phyloP scores from a whole-genome alignment of 768 basidiomycete genomes.

The Phlebiopsis gigantea region DNA sequence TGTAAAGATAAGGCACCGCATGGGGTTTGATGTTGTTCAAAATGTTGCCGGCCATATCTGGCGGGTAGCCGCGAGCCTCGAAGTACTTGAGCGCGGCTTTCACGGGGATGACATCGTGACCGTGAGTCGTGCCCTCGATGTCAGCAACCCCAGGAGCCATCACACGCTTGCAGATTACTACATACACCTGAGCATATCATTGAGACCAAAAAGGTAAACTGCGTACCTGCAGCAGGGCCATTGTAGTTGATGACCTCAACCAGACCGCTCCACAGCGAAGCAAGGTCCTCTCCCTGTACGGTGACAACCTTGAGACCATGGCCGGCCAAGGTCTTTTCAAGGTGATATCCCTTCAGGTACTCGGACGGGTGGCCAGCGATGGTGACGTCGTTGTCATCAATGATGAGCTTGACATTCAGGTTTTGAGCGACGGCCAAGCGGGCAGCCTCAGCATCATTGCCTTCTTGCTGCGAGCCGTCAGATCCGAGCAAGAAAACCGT shows the following conservation, averaged over 20 bases:
- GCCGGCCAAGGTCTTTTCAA: slow-evolving; percentile 68
- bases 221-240: slow-evolving; percentile 73
- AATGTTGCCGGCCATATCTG: slow-evolving; percentile 42
- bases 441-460: slow-evolving; percentile 87
- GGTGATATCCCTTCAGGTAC: slow-evolving; percentile 75
- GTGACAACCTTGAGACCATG: slow-evolving; percentile 76
- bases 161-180: slow-evolving; percentile 61
- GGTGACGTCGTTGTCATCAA: slow-evolving; percentile 90
- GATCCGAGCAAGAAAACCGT: slow-evolving; percentile 81
- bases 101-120: slow-evolving; percentile 83
- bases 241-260: slow-evolving; percentile 46
- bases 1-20: slow-evolving; percentile 50
- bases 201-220: not conserved
- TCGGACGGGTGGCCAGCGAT: slow-evolving; percentile 89
- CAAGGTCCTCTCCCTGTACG: slow-evolving; percentile 75
- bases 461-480: slow-evolving; percentile 89
- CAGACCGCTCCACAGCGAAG: slow-evolving; percentile 68
- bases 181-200: not conserved
- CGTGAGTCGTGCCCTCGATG: slow-evolving; percentile 75
- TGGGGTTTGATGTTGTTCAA: slow-evolving; percentile 61
- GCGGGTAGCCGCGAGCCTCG: slow-evolving; percentile 50
- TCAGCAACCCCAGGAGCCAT: slow-evolving; percentile 51
- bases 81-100: slow-evolving; percentile 78
- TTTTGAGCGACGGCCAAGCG: slow-evolving; percentile 79
- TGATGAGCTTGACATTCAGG: slow-evolving; percentile 80